Evolutionary conservation across 2,329 filamentous ascomycete species (phyloP), one percentile per base, ranked within the genome.

Genomic region (Venturiaceae sp.): DNA sequence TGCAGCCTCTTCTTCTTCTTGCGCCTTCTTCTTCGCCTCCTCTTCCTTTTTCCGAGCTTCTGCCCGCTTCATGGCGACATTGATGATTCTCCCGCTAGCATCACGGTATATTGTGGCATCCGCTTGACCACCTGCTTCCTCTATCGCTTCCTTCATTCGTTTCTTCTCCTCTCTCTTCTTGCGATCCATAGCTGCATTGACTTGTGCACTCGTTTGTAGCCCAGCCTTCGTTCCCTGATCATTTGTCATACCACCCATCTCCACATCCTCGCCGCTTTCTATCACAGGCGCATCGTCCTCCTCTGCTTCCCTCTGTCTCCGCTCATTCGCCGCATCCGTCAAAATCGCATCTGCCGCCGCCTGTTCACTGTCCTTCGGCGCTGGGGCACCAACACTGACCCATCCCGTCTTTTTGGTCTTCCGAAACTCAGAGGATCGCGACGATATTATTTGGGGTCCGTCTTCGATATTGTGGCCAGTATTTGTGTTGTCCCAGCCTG

Each of bases 101-200:
- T 99, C 94, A 65, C 94, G 88, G 71, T 97, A 96, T 26, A 96
- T 91, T 0, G 92, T 95, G 73, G 96, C 90, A 66, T 86, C 81
- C 33, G 82, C 81, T 59, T 73, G 69, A 0, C 70, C 74, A 36
- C 64, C 66, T 14, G 62, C 68, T 34, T 74, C 71, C 44, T 74
- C 68, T 2, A 76, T 76, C 16, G 74, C 74, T 36, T 76, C 75
- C 41, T 72, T 66, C 63, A 77, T 76, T 58, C 72, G 71, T 58
- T 73, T 75, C 65, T 91, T 86, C 63, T 85, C 82, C 13, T 79
- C 81, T 9, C 44, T 53, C 63, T 86, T 83, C 16, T 88, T 84
- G 67, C 83, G 81, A 64, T 82, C 84, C 21, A 77, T 66, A 28
- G 73, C 74, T 23, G 74, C 74, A 1, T 73, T 70, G 30, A 96